A percentile compares a stretch with the other conserved stretches of the same genome.
phyloP scores from a whole-genome alignment of 148 eudicot genomes.

The Gaultheria prostrata region DNA sequence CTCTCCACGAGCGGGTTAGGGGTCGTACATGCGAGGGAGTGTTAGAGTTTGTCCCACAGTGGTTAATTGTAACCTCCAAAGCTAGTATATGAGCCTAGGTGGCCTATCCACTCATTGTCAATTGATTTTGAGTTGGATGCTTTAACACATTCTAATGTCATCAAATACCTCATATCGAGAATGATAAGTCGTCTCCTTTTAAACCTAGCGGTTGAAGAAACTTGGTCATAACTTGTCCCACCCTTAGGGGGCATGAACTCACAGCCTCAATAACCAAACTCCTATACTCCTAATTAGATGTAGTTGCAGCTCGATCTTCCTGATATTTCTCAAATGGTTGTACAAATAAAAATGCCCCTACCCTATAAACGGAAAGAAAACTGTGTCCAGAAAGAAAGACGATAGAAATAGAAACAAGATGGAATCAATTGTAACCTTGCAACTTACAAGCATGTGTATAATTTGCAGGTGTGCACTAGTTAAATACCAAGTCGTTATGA shows the following conservation, averaged over 20 bases:
- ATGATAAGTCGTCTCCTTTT: neutral
- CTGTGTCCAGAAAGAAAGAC: neutral
- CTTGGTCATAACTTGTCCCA: neutral
- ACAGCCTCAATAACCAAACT: neutral
- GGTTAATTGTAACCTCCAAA: no score
- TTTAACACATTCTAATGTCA: no score
- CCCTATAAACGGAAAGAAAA: neutral
- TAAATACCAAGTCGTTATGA: neutral
- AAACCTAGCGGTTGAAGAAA: neutral
- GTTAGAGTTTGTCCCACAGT: no score
- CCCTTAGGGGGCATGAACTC: neutral
- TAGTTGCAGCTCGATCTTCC: neutral
- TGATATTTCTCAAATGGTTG: neutral
- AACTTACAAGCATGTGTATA: neutral
- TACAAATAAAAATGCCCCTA: neutral
- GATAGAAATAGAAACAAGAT: neutral
- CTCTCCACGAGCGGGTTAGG: no score
- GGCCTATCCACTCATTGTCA: no score
- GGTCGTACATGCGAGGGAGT: no score
- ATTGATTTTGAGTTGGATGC: no score
- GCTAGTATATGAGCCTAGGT: no score
- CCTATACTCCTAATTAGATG: neutral
- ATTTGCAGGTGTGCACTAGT: neutral
- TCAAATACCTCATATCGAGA: neutral
- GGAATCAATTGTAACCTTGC: neutral